Percentiles rank a stretch among this genome's conserved stretches.
phyloP scores from a whole-genome alignment of 176 grass and related monocot species.

The Zoysia pacifica region DNA sequence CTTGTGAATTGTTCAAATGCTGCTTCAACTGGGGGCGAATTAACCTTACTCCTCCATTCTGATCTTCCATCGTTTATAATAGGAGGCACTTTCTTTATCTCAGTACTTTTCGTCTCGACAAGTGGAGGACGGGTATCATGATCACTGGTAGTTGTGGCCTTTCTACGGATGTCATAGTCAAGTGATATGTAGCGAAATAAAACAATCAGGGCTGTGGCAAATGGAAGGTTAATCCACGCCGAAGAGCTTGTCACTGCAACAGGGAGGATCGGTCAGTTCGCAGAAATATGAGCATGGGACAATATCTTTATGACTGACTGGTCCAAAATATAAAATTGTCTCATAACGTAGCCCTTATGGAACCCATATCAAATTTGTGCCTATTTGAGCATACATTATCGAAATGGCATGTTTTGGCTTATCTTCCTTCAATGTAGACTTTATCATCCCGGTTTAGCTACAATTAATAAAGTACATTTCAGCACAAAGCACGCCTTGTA shows the following conservation, averaged over 20 bases:
- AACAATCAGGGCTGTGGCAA: constrained; percentile 69
- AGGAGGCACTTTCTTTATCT: constrained; percentile 41
- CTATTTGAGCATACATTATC: neutral
- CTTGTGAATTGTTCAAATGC: constrained; percentile 89
- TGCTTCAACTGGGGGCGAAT: constrained; percentile 81
- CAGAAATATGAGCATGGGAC: neutral
- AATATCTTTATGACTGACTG: neutral
- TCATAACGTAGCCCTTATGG: neutral
- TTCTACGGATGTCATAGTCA: constrained; percentile 83
- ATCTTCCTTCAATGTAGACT: neutral
- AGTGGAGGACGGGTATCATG: constrained; percentile 9
- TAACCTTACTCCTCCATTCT: constrained; percentile 84
- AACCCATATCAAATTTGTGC: neutral
- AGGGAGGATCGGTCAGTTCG: constrained; percentile 18
- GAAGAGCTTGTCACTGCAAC: constrained; percentile 95
- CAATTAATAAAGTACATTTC: neutral
- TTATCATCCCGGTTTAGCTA: neutral
- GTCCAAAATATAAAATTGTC: neutral
- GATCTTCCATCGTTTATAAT: constrained; percentile 49
- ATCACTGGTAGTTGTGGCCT: constrained; percentile 35
- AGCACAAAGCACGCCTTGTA: neutral
- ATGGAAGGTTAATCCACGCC: constrained; percentile 92
- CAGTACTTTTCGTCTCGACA: constrained; percentile 48
- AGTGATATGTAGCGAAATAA: constrained; percentile 78
- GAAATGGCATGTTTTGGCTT: neutral